Conservation (phyloP, 805 yeast species). For the Candida awuae region DNA sequence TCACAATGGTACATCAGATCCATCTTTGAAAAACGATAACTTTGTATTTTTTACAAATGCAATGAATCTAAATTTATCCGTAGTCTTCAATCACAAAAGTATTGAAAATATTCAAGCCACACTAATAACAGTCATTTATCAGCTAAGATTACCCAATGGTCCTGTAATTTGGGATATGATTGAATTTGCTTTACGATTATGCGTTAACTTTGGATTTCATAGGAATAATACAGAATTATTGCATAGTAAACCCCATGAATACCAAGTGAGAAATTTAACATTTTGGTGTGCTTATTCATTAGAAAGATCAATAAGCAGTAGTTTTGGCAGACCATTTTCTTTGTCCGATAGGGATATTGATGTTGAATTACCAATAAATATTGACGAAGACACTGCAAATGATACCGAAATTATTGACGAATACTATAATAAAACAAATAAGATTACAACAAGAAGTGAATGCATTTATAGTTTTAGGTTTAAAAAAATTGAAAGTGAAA, state of each 20-base stretch:
- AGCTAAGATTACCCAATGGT: constrained; percentile 14
- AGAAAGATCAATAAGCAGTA: constrained; percentile 40
- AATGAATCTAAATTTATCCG: constrained; percentile 4
- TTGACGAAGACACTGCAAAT: constrained; percentile 12
- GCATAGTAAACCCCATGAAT: constrained; percentile 8
- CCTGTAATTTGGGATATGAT: constrained; percentile 17
- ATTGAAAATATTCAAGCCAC: constrained; percentile 8
- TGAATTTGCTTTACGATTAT: constrained; percentile 13
- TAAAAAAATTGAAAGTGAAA: constrained; percentile 13
- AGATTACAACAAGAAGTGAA: constrained; percentile 11
- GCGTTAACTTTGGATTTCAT: constrained; percentile 17
- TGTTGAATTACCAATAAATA: constrained; percentile 30
- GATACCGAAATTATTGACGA: background rate
- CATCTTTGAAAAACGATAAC: constrained; percentile 3
- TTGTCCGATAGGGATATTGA: constrained; percentile 45
- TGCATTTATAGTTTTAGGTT: constrained; percentile 11
- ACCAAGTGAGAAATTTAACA: constrained; percentile 6
- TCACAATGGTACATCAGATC: background rate
- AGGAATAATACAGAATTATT: constrained; percentile 11
- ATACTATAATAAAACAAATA: constrained; percentile 1
- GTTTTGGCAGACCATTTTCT: constrained; percentile 42
- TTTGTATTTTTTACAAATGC: constrained; percentile 9
- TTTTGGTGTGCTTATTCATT: constrained; percentile 44
- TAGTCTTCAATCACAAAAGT: constrained; percentile 7
- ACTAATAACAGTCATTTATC: constrained; percentile 12